phyloP scores from a whole-genome alignment of 495 filamentous ascomycete genomes.

The Tuber borchii region DNA sequence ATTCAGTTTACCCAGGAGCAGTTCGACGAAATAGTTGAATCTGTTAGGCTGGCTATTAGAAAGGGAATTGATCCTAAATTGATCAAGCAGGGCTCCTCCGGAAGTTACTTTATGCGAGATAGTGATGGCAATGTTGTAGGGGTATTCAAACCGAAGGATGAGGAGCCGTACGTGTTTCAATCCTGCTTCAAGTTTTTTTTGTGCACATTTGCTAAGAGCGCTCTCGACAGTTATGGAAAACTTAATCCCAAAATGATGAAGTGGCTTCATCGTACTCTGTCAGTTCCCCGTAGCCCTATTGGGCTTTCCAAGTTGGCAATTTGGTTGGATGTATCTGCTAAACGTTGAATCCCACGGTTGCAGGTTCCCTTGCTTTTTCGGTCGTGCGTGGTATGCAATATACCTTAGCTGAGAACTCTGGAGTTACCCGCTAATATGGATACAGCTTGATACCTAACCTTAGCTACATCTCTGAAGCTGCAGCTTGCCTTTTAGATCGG shows the following conservation, averaged over 20 bases:
- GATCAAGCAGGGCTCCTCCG: constrained; percentile 94
- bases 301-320: neutral
- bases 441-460: constrained; percentile 84
- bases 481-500: constrained; percentile 87
- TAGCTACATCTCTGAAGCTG: constrained; percentile 97
- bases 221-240: constrained; percentile 38
- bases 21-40: constrained; percentile 86
- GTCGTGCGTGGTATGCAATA: constrained; percentile 64
- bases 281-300: constrained; percentile 12
- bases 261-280: constrained; percentile 83
- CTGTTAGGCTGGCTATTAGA: constrained; percentile 80
- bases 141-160: constrained; percentile 98
- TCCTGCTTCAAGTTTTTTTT: neutral
- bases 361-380: constrained; percentile 89
- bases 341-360: constrained; percentile 2
- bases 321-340: constrained; percentile 13
- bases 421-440: constrained; percentile 27
- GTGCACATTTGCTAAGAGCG: constrained; percentile 15
- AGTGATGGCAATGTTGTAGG: constrained; percentile 87
- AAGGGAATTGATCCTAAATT: constrained; percentile 87
- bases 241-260: constrained; percentile 89
- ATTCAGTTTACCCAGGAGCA: constrained; percentile 61
- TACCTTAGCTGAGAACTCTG: neutral
- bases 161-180: constrained; percentile 72
- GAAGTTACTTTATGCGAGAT: constrained; percentile 95